Conservation (phyloP, 2,329 filamentous ascomycete species). For the Colletotrichum horii region DNA sequence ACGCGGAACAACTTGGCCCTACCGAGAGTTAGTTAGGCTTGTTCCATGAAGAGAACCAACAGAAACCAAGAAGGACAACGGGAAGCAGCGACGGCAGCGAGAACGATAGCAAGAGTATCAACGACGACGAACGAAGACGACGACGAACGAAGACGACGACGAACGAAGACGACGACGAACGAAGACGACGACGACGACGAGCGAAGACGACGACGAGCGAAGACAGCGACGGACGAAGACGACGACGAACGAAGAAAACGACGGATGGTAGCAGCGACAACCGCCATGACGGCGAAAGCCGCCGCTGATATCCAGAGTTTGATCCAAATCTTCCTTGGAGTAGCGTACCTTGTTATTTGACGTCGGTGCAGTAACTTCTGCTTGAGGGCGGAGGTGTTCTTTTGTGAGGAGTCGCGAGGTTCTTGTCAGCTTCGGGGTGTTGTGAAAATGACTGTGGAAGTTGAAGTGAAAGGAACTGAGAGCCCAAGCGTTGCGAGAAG, state of each 20-base stretch:
- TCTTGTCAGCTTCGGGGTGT: background rate
- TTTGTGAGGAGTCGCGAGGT: background rate
- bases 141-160: background rate
- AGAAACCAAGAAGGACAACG: background rate
- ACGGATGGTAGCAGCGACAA: background rate
- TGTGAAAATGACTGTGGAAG: background rate
- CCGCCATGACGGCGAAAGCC: too few relatives aligned
- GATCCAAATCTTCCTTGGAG: rapidly evolving
- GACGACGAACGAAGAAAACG: too few relatives aligned
- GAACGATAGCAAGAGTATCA: background rate
- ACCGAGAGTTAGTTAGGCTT: background rate
- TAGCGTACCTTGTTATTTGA: background rate
- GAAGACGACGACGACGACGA: too few relatives aligned
- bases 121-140: background rate
- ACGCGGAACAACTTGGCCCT: background rate
- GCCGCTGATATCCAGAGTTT: background rate
- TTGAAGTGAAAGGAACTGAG: background rate
- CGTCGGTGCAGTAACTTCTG: rapidly evolving
- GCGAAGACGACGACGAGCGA: too few relatives aligned
- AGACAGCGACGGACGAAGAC: too few relatives aligned
- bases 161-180: too few relatives aligned
- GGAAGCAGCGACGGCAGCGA: background rate
- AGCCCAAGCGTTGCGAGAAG: background rate
- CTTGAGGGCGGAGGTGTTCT: rapidly evolving
- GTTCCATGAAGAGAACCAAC: rapidly evolving